Evolutionary conservation across 2,329 filamentous ascomycete species (phyloP).

Genomic region (Furcasterigmium furcatum): DNA sequence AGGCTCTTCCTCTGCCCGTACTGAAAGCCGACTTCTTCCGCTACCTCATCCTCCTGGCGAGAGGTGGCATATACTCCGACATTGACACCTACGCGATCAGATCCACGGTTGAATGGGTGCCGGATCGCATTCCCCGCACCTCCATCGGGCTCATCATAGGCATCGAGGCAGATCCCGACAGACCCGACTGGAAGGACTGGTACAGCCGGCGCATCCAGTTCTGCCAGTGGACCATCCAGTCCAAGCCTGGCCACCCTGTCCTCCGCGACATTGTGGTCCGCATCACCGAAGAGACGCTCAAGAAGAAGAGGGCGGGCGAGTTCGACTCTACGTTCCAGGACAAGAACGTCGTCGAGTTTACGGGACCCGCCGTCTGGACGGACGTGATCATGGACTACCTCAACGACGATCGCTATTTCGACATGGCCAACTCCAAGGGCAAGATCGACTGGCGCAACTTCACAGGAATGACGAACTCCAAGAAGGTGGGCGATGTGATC

Average conservation of each 20-base stretch:
- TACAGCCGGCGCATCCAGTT: conserved; percentile 96
- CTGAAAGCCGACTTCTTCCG: conserved; percentile 79
- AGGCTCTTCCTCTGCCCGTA: conserved; percentile 68
- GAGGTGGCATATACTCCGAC: conserved; percentile 73
- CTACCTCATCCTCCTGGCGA: conserved; percentile 63
- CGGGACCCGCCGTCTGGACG: conserved; percentile 92
- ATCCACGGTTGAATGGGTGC: conserved; percentile 85
- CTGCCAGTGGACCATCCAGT: conserved; percentile 98
- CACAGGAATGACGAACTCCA: conserved; percentile 77
- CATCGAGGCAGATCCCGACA: conserved; percentile 94
- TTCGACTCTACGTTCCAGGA: conserved; percentile 34
- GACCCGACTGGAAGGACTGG: conserved; percentile 90
- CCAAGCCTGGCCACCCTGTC: conserved; percentile 90
- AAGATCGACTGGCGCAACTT: conserved; percentile 86
- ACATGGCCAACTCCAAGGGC: conserved; percentile 66
- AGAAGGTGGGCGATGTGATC: conserved; percentile 89
- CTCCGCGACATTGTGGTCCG: conserved; percentile 82
- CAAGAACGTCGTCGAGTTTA: conserved; percentile 87
- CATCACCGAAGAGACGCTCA: conserved; percentile 79
- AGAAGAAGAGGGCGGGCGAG: conserved; percentile 62
- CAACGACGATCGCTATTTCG: conserved; percentile 86
- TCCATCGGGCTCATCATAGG: conserved; percentile 85
- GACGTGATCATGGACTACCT: conserved; percentile 90
- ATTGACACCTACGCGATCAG: conserved; percentile 88
- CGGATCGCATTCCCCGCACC: conserved; percentile 69